phyloP scores from a whole-genome alignment of 2,329 filamentous ascomycete species.

The Microdochium nivale region DNA sequence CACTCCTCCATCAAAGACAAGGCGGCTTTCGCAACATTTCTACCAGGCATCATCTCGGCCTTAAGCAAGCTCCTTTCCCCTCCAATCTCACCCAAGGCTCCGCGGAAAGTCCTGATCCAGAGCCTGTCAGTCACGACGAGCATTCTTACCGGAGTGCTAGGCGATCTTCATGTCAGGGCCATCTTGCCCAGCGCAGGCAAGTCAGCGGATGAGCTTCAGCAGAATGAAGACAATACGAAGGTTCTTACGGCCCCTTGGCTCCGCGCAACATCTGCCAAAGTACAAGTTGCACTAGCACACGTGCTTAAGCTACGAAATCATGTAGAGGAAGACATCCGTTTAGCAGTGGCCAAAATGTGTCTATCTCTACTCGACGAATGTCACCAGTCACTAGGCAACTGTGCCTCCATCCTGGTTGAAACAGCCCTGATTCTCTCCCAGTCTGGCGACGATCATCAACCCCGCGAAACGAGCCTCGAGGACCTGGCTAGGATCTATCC shows the following conservation, averaged over 20 bases:
- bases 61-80: slow-evolving; percentile 68
- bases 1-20: slow-evolving; percentile 58
- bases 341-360: slow-evolving; percentile 62
- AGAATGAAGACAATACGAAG: slow-evolving; percentile 21
- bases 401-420: slow-evolving; percentile 66
- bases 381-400: slow-evolving; percentile 60
- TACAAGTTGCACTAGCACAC: slow-evolving; percentile 73
- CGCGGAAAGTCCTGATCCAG: slow-evolving; percentile 53
- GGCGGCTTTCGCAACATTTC: slow-evolving; percentile 72
- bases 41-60: slow-evolving; percentile 80
- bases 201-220: slow-evolving; percentile 6
- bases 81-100: slow-evolving; percentile 46
- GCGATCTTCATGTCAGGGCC: slow-evolving; percentile 45
- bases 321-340: slow-evolving; percentile 58
- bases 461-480: slow-evolving; percentile 42
- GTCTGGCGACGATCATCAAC: slow-evolving; percentile 32
- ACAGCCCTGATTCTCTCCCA: slow-evolving; percentile 64
- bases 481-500: slow-evolving; percentile 56
- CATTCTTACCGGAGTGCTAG: slow-evolving; percentile 45
- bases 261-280: slow-evolving; percentile 67
- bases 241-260: slow-evolving; percentile 56
- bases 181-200: slow-evolving; percentile 28
- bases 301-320: slow-evolving; percentile 69
- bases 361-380: slow-evolving; percentile 72
- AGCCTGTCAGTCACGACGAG: slow-evolving; percentile 50